Evolutionary conservation across 2,329 filamentous ascomycete species (phyloP), one percentile per base, ranked within the genome.

Genomic region (Plectosphaerella plurivora): DNA sequence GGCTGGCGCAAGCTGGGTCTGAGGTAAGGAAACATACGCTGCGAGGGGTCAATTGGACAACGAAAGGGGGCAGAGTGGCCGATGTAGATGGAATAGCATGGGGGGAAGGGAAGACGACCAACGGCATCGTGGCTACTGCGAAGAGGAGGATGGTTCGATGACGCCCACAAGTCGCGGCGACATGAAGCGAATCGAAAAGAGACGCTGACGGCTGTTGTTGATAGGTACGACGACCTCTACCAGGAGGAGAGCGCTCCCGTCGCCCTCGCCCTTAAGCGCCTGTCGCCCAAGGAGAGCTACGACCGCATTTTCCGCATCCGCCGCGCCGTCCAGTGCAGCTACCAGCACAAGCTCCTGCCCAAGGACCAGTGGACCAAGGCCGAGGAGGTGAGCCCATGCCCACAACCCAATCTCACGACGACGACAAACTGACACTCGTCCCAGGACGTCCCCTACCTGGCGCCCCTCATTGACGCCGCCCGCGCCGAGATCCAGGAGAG

Each of bases 231-330:
- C 75, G 94, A 99, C 72, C 77, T 99, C 70, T 89, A 97, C 70
- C 84, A 89, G 70, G 94, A 99, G 76, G 94, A 99, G 78, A 88
- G 82, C 79, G 89, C 94, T 65, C 76, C 80, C 53, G 91, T 96
- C 65, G 87, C 94, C 73, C 82, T 87, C 63, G 94, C 94, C 58
- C 83, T 99, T 67, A 89, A 89, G 82, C 91, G 94, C 71, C 88
- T 99, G 57, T 84, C 89, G 53, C 82, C 90, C 65, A 90, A 95
- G 80, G 90, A 94, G 71, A 82, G 87, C 65, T 97, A 97, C 78
- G 94, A 99, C 79, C 93, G 94, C 72, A 85, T 97, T 71, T 99
- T 91, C 87, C 92, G 94, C 68, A 84, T 99, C 74, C 90, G 94
- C 77, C 87, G 94, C 75, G 93, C 94, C 65, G 86, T 95, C 76